Base-by-base conservation (phyloP, 495 filamentous ascomycete genomes). In the Pseudomonodictys pantanalensis region DNA sequence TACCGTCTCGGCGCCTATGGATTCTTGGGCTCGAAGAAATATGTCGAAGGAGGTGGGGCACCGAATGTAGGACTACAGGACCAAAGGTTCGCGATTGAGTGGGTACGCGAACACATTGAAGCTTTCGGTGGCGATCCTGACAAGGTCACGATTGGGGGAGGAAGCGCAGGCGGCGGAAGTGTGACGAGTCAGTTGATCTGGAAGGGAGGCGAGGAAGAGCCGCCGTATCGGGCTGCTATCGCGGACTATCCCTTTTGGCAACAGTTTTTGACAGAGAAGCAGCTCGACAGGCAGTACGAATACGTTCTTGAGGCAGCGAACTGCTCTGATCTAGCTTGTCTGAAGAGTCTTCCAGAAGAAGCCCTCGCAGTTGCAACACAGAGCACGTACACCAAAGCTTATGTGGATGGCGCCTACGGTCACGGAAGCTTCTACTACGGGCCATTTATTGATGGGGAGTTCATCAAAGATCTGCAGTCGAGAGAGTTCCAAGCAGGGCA, bases 81-180 rank as follows among this genome's bases (percentile, higher is more conserved):
- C 35, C 68, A 71, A 42, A 55, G 67, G 23, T 43, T 56, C 15
- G 60, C 65, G 0, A 47, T 71, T 1, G 47, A 58, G 30, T 71
- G 68, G 68, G 56, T 66, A 11, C 46, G 62, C 18, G 56, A 70
- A 30, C 64, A 71, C 42, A 70, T 71, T 33, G 46, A 32, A 0
- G 41, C 54, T 8, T 71, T 71, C 53, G 65, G 68, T 12, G 69
- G 69, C 11, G 65, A 71, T 52, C 57, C 61, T 7, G 39, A 41
- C 5, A 58, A 65, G 24, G 68, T 69, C 15, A 60, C 41, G 28
- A 66, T 72, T 44, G 72, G 66, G 71, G 77, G 68, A 9, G 60
- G 46, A 4, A 48, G 38, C 35, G 63, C 63, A 20, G 63, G 63
- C 0, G 57, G 57, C 8, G 52, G 53, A 3, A 58, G 52, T 23